phyloP scores from a whole-genome alignment of 345 rosid species.

The Populus deltoides region DNA sequence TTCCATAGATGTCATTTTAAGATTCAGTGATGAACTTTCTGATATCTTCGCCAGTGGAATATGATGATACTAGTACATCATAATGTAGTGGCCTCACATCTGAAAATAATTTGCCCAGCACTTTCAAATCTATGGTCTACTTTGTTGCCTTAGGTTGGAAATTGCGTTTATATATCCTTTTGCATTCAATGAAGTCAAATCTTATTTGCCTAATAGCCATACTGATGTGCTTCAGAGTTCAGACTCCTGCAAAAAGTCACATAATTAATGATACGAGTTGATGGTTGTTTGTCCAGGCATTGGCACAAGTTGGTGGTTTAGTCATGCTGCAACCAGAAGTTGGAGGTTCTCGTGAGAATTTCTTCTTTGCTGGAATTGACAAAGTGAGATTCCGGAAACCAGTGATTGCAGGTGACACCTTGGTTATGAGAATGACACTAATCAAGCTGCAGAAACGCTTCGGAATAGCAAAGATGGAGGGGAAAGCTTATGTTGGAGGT shows the following conservation, averaged over 20 bases:
- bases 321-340: conserved; percentile 92
- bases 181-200: background rate
- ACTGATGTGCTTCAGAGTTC: background rate
- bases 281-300: conserved; percentile 51
- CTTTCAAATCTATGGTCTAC: background rate
- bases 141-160: background rate
- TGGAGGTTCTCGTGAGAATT: conserved; percentile 71
- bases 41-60: too few species aligned
- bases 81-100: background rate
- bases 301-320: conserved; percentile 97
- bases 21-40: too few species aligned
- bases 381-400: conserved; percentile 95
- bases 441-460: conserved; percentile 79
- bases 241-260: too few species aligned
- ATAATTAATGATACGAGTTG: background rate
- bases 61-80: background rate
- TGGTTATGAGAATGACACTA: conserved; percentile 96
- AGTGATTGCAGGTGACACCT: conserved; percentile 91
- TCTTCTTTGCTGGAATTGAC: conserved; percentile 82
- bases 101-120: too few species aligned
- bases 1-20: too few species aligned
- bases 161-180: background rate
- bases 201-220: background rate
- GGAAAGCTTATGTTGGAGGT: conserved; percentile 88
- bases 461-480: conserved; percentile 96